These are phyloP conservation scores for Plasmodium coatneyi DNA, from an alignment of 169 alveolate species.

Conservation along the genomic window DNA sequence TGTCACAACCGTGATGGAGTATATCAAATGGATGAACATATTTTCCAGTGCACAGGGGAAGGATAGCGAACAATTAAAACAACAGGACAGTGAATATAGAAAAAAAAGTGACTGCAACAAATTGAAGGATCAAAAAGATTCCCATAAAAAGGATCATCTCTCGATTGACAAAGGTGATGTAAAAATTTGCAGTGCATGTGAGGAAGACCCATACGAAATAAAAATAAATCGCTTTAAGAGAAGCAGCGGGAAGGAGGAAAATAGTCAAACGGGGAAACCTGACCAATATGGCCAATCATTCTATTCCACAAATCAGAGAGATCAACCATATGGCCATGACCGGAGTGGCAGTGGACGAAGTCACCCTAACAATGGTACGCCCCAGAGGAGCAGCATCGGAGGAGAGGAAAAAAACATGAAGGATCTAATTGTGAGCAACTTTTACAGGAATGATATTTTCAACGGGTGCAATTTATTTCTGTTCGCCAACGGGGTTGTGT, in stretches of 20 bases:
- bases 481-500: constrained; percentile 76
- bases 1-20: not conserved
- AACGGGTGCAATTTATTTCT: constrained; percentile 75
- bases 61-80: not conserved
- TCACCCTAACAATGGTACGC: not conserved
- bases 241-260: not conserved
- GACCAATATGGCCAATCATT: not conserved
- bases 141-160: not conserved
- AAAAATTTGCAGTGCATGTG: not conserved
- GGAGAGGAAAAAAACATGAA: constrained; percentile 35
- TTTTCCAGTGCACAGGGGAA: not conserved
- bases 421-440: constrained; percentile 6
- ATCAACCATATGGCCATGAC: not conserved
- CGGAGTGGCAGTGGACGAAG: not conserved
- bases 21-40: constrained; percentile 16
- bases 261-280: not conserved
- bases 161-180: not conserved
- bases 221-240: constrained; percentile 56
- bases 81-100: not conserved
- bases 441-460: constrained; percentile 14
- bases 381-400: not conserved
- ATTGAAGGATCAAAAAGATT: not conserved
- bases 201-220: constrained; percentile 29
- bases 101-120: not conserved
- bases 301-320: not conserved